These are phyloP conservation scores for Paraurostyla sp. DNA, from an alignment of 73 alveolate species.

Conservation along the genomic window DNA sequence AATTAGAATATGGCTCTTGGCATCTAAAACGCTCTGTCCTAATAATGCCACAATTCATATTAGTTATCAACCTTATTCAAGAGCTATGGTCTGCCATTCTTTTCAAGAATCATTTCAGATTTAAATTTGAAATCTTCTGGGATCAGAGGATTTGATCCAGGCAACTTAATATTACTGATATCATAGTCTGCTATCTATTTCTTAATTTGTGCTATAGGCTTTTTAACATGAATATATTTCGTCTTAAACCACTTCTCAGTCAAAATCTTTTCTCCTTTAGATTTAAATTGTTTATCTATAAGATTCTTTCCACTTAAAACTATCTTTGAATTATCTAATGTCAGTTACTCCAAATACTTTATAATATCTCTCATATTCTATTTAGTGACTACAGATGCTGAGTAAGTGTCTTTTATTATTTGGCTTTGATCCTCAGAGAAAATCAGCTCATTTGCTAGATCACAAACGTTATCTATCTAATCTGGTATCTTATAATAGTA, in stretches of 20 bases:
- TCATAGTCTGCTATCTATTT: background rate
- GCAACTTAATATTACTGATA: background rate
- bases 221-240: background rate
- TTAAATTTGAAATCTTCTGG: constrained; percentile 36
- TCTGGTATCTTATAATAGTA: constrained; percentile 57
- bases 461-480: constrained; percentile 30
- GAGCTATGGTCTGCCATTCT: constrained; percentile 1
- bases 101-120: background rate
- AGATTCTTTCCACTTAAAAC: constrained; percentile 34
- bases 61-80: background rate
- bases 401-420: constrained; percentile 16
- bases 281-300: background rate
- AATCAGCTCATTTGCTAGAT: constrained; percentile 31
- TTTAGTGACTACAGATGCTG: background rate
- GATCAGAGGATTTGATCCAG: constrained; percentile 34
- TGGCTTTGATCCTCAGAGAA: background rate
- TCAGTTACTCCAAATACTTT: background rate
- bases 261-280: background rate
- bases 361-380: background rate
- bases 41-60: background rate
- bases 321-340: background rate
- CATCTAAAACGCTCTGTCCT: constrained; percentile 12
- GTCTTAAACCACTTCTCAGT: constrained; percentile 53
- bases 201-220: background rate
- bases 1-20: constrained; percentile 34